Evolutionary conservation across 306 rosid species (phyloP).

Genomic region (Crotalaria pallida): DNA sequence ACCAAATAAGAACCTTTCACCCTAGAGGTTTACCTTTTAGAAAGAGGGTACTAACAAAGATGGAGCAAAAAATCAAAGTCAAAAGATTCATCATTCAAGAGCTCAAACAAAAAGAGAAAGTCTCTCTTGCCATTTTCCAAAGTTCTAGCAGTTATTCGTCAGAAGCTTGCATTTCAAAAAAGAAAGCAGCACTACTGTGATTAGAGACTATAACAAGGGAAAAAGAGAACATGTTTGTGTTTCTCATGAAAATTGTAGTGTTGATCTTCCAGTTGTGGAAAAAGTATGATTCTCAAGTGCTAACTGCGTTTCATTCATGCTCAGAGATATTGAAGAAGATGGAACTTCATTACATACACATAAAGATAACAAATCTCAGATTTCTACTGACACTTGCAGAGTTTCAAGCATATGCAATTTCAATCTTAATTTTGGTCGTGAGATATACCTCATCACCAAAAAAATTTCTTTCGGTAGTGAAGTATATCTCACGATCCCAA

Average conservation of each 20-base stretch:
- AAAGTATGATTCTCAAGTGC: slow-evolving; percentile 48
- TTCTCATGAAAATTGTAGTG: not conserved
- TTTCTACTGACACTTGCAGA: slow-evolving; percentile 16
- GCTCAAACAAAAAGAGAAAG: slow-evolving; percentile 21
- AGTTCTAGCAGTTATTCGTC: slow-evolving; percentile 33
- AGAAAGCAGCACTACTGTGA: slow-evolving; percentile 6
- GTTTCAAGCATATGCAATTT: slow-evolving; percentile 25
- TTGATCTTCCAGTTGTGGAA: slow-evolving; percentile 25
- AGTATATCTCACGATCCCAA: no score
- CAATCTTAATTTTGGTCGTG: no score
- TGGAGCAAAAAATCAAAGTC: slow-evolving; percentile 16
- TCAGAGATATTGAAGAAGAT: slow-evolving; percentile 43
- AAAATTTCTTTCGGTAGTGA: no score
- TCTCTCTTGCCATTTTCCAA: slow-evolving; percentile 31
- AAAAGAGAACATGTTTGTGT: slow-evolving; percentile 5
- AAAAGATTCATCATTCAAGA: slow-evolving; percentile 19
- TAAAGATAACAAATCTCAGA: not conserved
- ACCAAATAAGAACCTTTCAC: slow-evolving; percentile 80
- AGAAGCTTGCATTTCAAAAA: slow-evolving; percentile 35
- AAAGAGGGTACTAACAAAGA: slow-evolving; percentile 44
- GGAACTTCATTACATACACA: slow-evolving; percentile 5
- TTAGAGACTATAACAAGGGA: slow-evolving; percentile 11
- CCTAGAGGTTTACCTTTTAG: slow-evolving; percentile 55
- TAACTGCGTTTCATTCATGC: slow-evolving; percentile 49
- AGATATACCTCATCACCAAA: no score